Percentiles rank a stretch among this genome's conserved stretches.
Evolutionary conservation across 352 stramenopile genomes (phyloP).

Genomic region (Phytophthora fragariae): DNA sequence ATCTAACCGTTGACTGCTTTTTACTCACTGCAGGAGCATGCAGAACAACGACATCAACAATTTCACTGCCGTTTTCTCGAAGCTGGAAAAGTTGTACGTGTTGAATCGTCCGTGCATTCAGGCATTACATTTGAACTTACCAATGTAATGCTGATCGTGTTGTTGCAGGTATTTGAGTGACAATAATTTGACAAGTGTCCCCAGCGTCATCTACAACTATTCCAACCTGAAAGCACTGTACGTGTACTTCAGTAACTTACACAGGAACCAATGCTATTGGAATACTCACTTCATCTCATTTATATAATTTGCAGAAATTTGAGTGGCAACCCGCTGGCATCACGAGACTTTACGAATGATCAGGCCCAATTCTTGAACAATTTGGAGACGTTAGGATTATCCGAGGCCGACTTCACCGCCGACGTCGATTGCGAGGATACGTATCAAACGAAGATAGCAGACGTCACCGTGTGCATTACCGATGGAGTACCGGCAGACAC

Average conservation of each 20-base stretch:
- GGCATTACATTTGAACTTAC: background rate
- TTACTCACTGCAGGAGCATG: slow-evolving; percentile 40
- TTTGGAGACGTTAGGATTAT: slow-evolving; percentile 39
- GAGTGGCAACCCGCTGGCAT: slow-evolving; percentile 44
- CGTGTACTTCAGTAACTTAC: slow-evolving; percentile 2
- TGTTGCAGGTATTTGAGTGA: slow-evolving; percentile 44
- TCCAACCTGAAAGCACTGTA: slow-evolving; percentile 53
- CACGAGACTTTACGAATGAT: slow-evolving; percentile 44
- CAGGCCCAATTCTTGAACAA: slow-evolving; percentile 40
- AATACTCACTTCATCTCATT: background rate
- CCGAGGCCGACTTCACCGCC: slow-evolving; percentile 39
- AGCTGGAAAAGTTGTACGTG: slow-evolving; percentile 34
- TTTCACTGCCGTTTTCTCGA: slow-evolving; percentile 59
- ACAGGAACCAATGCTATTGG: background rate
- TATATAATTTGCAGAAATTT: slow-evolving; percentile 29
- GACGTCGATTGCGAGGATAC: slow-evolving; percentile 31
- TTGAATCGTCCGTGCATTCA: background rate
- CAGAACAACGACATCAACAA: slow-evolving; percentile 65
- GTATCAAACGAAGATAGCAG: slow-evolving; percentile 21
- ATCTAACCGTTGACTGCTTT: background rate
- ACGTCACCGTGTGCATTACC: slow-evolving; percentile 36
- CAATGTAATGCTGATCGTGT: background rate
- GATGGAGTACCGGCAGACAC: slow-evolving; percentile 4
- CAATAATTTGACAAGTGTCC: slow-evolving; percentile 64
- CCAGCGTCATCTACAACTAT: slow-evolving; percentile 55